These are phyloP conservation scores for Tilletia horrida DNA, from an alignment of 1,284 basidiomycete genomes.

Conservation along the genomic window DNA sequence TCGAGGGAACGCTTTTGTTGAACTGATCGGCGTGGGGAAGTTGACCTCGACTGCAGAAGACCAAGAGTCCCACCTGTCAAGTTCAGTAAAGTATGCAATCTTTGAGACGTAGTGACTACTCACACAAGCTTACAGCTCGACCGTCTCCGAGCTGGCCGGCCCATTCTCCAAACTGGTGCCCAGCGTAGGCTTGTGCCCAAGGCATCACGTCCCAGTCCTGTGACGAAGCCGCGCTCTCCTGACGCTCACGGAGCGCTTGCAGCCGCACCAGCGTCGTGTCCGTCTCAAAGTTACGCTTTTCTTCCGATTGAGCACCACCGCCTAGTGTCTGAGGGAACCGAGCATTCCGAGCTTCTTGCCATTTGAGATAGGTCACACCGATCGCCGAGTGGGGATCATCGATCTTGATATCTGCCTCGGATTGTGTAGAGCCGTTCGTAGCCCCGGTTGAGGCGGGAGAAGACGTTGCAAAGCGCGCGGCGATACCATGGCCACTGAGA, in stretches of 20 bases:
- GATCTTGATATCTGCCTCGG: too few relatives aligned
- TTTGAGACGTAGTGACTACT: too few relatives aligned
- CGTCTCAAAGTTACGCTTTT: too few relatives aligned
- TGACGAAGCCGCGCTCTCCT: constrained; percentile 15
- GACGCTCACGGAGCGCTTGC: constrained; percentile 16
- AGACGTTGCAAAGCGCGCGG: constrained; percentile 20
- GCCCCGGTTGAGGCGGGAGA: constrained; percentile 24
- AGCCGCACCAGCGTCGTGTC: not conserved
- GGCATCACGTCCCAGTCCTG: constrained; percentile 26
- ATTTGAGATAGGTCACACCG: constrained; percentile 10
- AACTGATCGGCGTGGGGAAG: constrained; percentile 16
- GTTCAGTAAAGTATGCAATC: constrained; percentile 13
- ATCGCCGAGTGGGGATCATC: not conserved
- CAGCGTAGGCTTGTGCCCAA: constrained; percentile 50
- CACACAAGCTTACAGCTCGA: constrained; percentile 75
- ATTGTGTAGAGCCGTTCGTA: not conserved
- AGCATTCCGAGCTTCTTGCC: not conserved
- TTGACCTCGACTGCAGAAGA: constrained; percentile 23
- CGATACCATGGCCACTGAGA: constrained; percentile 34
- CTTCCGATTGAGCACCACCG: too few relatives aligned
- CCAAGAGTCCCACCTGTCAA: too few relatives aligned
- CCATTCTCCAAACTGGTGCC: constrained; percentile 79
- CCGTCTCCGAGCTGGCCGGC: constrained; percentile 97
- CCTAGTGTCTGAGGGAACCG: too few relatives aligned
- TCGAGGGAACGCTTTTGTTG: constrained; percentile 17